A percentile compares a stretch with the other conserved stretches of the same genome.
phyloP scores from a whole-genome alignment of 2,329 filamentous ascomycete species.

The Tolypocladium guangdongense region DNA sequence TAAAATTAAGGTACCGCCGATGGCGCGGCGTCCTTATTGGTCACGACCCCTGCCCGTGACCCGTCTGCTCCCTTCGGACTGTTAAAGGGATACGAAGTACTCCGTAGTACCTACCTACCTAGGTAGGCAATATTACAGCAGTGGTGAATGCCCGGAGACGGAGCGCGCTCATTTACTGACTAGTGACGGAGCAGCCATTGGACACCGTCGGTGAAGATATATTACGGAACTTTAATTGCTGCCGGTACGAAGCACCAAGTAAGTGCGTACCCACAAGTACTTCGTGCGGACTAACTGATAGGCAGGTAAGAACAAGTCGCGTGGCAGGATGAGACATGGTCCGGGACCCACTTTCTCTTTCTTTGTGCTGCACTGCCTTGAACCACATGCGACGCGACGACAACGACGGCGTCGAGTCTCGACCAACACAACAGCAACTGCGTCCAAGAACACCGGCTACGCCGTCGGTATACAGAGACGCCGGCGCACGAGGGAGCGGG shows the following conservation, averaged over 20 bases:
- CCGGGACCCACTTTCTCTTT: background rate
- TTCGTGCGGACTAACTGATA: background rate
- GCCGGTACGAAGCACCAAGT: too few species aligned
- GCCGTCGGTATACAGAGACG: background rate
- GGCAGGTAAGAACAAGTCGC: too few species aligned
- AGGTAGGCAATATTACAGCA: too few species aligned
- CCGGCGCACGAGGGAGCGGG: background rate
- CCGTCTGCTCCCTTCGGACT: too few species aligned
- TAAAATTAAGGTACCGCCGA: too few species aligned
- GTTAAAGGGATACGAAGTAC: too few species aligned
- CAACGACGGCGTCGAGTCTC: background rate
- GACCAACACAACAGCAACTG: background rate
- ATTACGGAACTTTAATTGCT: too few species aligned
- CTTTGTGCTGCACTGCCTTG: too few species aligned
- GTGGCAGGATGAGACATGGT: background rate
- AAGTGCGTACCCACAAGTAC: background rate
- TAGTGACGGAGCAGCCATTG: background rate
- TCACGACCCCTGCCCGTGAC: too few species aligned
- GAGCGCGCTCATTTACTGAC: background rate
- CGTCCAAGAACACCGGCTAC: background rate
- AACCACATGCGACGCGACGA: background rate
- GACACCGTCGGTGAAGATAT: background rate
- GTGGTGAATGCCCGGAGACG: background rate
- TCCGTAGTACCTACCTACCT: too few species aligned
- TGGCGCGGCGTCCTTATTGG: too few species aligned